Base-by-base conservation (phyloP, 2,329 filamentous ascomycete species). In the Cercospora berteroae region DNA sequence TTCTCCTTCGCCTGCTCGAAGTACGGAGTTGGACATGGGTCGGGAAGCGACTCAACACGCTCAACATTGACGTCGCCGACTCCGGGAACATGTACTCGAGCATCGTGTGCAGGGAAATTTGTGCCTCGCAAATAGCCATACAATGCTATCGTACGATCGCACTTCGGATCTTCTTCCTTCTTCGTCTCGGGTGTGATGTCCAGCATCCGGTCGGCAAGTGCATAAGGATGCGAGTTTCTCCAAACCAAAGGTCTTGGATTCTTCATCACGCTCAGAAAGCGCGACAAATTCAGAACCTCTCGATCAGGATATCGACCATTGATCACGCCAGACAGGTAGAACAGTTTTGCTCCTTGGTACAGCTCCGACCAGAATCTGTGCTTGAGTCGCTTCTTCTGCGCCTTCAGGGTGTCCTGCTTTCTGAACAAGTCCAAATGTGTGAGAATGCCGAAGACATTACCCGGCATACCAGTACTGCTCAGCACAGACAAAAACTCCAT, bases 401-500 rank as follows among this genome's bases (percentile, higher is more conserved):
- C 89, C 79, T 93, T 94, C 66, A 99, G 83, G 0, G 92, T 90
- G 74, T 96, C 94, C 65, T 95, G 94, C 77, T 97, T 98, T 77
- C 90, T 88, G 83, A 99, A 99, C 13, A 99, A 84, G 78, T 99
- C 95, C 68, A 99, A 84, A 83, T 99, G 96, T 16, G 95, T 98
- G 55, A 99, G 86, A 66, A 99, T 94, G 62, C 95, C 95, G 77
- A 99, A 98, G 42, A 99, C 94, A 75, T 99, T 99, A 71, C 95
- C 94, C 0, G 96, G 95, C 94, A 99, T 98, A 79, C 95, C 95
- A 31, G 92, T 96, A 2, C 93, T 88, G n/a, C 92, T 90, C 60
- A 99, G 84, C 18, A 97, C 89, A 74, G 97, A 98, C 76, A 99
- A 83, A 69, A 99, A 99, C 81, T 99, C 95, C 95, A 99, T 99